Evolutionary conservation across 2,329 filamentous ascomycete genomes (phyloP), one percentile per base, ranked within the genome.

Genomic region (Pseudogymnoascus pannorum): DNA sequence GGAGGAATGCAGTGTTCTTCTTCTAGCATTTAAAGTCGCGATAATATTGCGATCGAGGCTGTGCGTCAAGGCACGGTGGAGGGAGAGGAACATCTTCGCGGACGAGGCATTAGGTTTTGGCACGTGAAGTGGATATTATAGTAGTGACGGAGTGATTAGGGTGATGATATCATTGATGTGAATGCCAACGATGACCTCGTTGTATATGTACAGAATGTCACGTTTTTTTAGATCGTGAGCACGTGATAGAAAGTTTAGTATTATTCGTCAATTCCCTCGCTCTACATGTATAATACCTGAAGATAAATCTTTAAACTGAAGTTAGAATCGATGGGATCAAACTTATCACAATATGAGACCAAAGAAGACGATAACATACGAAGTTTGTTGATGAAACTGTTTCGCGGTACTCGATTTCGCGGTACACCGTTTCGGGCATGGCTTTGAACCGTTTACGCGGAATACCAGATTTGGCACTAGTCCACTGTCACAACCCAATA

Each of bases 141-240:
- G 14, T 29, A n/a, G 44, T 51, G 44, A 51, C 44, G 44, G 44
- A 51, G 44, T 31, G 44, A 18, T 11, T 29, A 5, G 2, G 22
- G 44, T 29, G 44, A 24, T 51, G 44, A 51, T 51, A 51, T 51
- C 44, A 51, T 51, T 51, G 44, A 51, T 31, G 24, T 29, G n/a
- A 18, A 51, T 51, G 44, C n/a, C 22, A 51, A 29, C 24, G n/a
- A 51, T 51, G 44, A 51, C 44, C 44, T 51, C 44, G 24, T 5
- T 35, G 12, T 31, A 44, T 24, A 51, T 51, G n/a, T 18, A 2
- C 11, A 22, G 12, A 24, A 51, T 11, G 44, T 44, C 40, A 44
- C 40, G 40, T 22, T 44, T 44, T 44, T 44, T 11, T 8, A 8
- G 3, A 4, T 29, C 5, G 26, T 6, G 26, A n/a, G 26, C 26